These are phyloP conservation scores for Diplogelasinospora grovesii DNA, from an alignment of 495 filamentous ascomycete genomes.

Conservation along the genomic window DNA sequence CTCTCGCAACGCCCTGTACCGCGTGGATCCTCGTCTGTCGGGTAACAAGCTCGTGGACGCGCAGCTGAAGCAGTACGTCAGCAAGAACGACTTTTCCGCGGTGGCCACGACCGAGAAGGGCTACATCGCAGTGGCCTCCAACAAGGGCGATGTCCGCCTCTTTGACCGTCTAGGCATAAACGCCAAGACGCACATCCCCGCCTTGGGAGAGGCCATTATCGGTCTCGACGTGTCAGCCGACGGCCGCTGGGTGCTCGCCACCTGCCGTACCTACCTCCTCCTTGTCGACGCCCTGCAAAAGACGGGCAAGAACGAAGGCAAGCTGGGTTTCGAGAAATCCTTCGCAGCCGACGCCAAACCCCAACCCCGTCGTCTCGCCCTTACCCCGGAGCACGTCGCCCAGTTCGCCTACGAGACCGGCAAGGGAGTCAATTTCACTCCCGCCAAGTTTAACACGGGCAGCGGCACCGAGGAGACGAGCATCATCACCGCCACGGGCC, in stretches of 20 bases:
- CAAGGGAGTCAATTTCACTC: constrained; percentile 75
- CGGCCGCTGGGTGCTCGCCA: constrained; percentile 90
- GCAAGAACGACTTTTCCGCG: constrained; percentile 95
- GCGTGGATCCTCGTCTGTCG: constrained; percentile 83
- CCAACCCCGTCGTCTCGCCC: constrained; percentile 80
- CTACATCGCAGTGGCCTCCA: constrained; percentile 91
- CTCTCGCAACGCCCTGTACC: constrained; percentile 85
- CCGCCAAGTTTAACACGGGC: constrained; percentile 90
- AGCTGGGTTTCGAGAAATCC: constrained; percentile 90
- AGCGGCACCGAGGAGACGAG: constrained; percentile 72
- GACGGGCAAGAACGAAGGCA: constrained; percentile 91
- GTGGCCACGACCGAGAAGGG: constrained; percentile 92
- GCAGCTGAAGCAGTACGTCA: constrained; percentile 87
- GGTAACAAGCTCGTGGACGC: constrained; percentile 91
- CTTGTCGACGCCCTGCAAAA: constrained; percentile 89
- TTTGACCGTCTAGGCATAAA: constrained; percentile 96
- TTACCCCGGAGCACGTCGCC: constrained; percentile 84
- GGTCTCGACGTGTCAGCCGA: constrained; percentile 92
- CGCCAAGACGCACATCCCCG: constrained; percentile 93
- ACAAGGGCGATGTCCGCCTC: constrained; percentile 94
- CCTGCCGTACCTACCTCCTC: constrained; percentile 89
- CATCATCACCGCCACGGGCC: constrained; percentile 94
- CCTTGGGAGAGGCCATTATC: constrained; percentile 90
- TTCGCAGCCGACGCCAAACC: constrained; percentile 92
- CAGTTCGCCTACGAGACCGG: constrained; percentile 96